These are phyloP conservation scores for Colletotrichum sp. DNA, from an alignment of 2,329 filamentous ascomycete genomes.

Conservation along the genomic window DNA sequence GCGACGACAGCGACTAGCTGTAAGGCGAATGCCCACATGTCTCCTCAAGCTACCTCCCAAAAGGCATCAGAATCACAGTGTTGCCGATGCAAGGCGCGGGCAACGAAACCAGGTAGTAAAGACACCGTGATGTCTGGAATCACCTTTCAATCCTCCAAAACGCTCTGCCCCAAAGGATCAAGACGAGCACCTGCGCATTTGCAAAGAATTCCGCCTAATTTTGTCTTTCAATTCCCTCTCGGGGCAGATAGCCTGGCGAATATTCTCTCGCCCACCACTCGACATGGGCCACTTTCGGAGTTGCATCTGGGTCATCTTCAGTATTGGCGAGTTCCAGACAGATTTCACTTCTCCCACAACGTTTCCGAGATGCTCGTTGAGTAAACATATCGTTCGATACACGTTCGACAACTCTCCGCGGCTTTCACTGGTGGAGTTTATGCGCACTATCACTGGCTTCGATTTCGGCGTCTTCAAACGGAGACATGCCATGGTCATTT, in stretches of 20 bases:
- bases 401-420: accelerated
- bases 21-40: not conserved
- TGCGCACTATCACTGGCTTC: not conserved
- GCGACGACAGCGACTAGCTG: not conserved
- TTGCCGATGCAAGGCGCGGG: not conserved
- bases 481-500: not conserved
- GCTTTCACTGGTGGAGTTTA: accelerated
- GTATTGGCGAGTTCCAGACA: accelerated
- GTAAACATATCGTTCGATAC: not conserved
- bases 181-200: not conserved
- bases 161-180: not conserved
- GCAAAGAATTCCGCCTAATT: not conserved
- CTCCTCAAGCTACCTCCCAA: not conserved
- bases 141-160: not conserved
- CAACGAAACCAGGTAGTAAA: accelerated
- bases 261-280: not conserved
- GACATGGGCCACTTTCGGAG: not conserved
- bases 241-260: not conserved
- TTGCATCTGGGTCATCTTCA: not conserved
- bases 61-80: not conserved
- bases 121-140: not conserved
- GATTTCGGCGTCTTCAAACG: not conserved
- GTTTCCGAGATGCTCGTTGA: not conserved
- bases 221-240: not conserved
- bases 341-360: not conserved